A percentile compares a stretch with the other conserved stretches of the same genome.
These are phyloP conservation scores for Haberlea rhodopensis DNA, from an alignment of 257 asterid species.

Conservation along the genomic window DNA sequence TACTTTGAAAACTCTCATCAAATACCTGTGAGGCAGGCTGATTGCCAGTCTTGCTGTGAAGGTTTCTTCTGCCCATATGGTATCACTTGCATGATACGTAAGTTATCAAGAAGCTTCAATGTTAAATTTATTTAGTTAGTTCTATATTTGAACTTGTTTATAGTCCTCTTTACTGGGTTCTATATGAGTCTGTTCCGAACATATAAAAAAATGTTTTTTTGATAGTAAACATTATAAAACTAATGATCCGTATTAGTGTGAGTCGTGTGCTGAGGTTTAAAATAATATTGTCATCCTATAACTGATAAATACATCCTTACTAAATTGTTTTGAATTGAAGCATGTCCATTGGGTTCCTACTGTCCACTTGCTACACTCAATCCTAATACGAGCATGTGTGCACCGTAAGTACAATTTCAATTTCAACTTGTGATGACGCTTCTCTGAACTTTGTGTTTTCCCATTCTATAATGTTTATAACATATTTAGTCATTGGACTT, in stretches of 20 bases:
- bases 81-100: constrained; percentile 91
- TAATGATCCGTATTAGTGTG: too few relatives aligned
- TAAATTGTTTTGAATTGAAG: constrained; percentile 37
- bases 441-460: constrained; percentile 9
- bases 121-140: constrained; percentile 9
- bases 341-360: constrained; percentile 88
- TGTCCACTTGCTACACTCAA: constrained; percentile 75
- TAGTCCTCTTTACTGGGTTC: too few relatives aligned
- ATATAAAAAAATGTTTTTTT: too few relatives aligned
- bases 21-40: constrained; percentile 60
- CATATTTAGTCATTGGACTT: constrained; percentile 24
- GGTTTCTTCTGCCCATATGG: constrained; percentile 91
- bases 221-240: not conserved
- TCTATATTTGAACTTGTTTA: too few relatives aligned
- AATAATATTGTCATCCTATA: not conserved
- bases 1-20: constrained; percentile 36
- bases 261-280: constrained; percentile 4
- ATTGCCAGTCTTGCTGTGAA: constrained; percentile 75
- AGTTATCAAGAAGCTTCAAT: constrained; percentile 31
- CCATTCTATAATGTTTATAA: constrained; percentile 13
- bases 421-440: constrained; percentile 13
- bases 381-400: constrained; percentile 50
- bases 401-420: constrained; percentile 64
- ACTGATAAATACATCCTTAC: constrained; percentile 5
- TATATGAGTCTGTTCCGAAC: too few relatives aligned